Evolutionary conservation across 768 basidiomycete genomes (phyloP).

Genomic region (Suillus subluteus): DNA sequence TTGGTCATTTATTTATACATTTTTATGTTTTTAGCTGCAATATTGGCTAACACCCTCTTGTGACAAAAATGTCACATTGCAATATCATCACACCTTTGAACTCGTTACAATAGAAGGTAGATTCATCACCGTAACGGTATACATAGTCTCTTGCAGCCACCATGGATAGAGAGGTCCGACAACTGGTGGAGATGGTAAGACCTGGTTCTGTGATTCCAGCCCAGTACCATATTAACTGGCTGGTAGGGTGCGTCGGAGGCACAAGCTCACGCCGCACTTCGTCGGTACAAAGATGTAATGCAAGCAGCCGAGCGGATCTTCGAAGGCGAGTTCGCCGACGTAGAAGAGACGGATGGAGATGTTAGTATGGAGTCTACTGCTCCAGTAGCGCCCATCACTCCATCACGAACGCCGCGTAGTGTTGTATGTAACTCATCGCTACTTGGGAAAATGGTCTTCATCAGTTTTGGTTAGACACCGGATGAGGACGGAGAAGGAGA

Average conservation of each 20-base stretch:
- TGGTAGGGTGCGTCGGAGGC: constrained; percentile 77
- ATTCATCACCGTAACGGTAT: constrained; percentile 2
- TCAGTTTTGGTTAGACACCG: constrained; percentile 51
- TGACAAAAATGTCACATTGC: constrained; percentile 4
- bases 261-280: constrained; percentile 84
- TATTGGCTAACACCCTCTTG: constrained; percentile 3
- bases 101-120: constrained; percentile 12
- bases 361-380: constrained; percentile 45
- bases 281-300: constrained; percentile 87
- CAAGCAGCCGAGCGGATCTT: constrained; percentile 87
- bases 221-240: constrained; percentile 3
- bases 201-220: constrained; percentile 6
- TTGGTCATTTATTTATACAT: constrained; percentile 24
- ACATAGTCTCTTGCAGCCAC: constrained; percentile 15
- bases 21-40: constrained; percentile 6
- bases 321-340: constrained; percentile 80
- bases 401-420: constrained; percentile 29
- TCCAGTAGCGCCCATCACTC: constrained; percentile 29
- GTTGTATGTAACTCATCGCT: constrained; percentile 21
- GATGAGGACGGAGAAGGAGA: constrained; percentile 50
- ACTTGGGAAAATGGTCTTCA: background rate
- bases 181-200: constrained; percentile 66
- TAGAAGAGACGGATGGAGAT: constrained; percentile 57
- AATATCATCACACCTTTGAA: constrained; percentile 4
- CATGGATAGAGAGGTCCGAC: constrained; percentile 59